Percentiles rank a stretch among this genome's conserved stretches.
These are phyloP conservation scores for Xylaria sp. DNA, from an alignment of 2,329 filamentous ascomycete genomes.

Conservation along the genomic window DNA sequence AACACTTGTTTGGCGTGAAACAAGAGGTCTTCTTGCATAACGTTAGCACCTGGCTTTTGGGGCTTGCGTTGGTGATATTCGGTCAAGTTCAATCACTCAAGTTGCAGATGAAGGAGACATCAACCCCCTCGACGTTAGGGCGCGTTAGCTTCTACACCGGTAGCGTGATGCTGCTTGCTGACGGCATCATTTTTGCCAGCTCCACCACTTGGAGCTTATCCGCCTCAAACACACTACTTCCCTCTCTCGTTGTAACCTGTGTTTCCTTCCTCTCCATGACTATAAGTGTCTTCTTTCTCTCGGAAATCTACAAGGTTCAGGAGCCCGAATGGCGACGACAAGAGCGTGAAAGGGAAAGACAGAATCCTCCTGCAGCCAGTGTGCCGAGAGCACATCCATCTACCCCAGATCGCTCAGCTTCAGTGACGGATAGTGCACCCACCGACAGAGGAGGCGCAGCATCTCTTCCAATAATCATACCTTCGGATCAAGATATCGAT, in stretches of 20 bases:
- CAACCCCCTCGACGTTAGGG: slow-evolving; percentile 74
- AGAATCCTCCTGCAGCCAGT: slow-evolving; percentile 43
- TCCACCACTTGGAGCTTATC: slow-evolving; percentile 67
- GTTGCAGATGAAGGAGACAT: slow-evolving; percentile 72
- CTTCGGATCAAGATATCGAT: slow-evolving; percentile 72
- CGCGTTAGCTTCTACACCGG: slow-evolving; percentile 73
- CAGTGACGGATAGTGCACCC: slow-evolving; percentile 41
- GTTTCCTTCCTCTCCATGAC: slow-evolving; percentile 66
- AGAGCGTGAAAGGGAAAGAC: slow-evolving; percentile 50
- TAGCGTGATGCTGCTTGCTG: slow-evolving; percentile 70
- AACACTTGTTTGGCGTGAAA: slow-evolving; percentile 70
- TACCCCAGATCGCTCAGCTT: slow-evolving; percentile 34
- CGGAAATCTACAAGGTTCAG: slow-evolving; percentile 70
- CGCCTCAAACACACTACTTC: slow-evolving; percentile 66
- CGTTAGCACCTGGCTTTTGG: slow-evolving; percentile 69
- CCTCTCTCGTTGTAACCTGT: slow-evolving; percentile 66
- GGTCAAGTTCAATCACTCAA: slow-evolving; percentile 72
- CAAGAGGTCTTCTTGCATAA: slow-evolving; percentile 67
- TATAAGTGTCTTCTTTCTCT: slow-evolving; percentile 67
- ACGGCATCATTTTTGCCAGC: slow-evolving; percentile 68
- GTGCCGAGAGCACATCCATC: slow-evolving; percentile 40
- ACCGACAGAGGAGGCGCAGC: slow-evolving; percentile 40
- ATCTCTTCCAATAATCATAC: slow-evolving; percentile 66
- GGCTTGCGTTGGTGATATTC: slow-evolving; percentile 66
- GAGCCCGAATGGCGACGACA: slow-evolving; percentile 65